Percentiles rank a stretch among this genome's conserved stretches.
These are phyloP conservation scores for Colletotrichum coccodes DNA, from an alignment of 2,329 filamentous ascomycete species.

Conservation along the genomic window DNA sequence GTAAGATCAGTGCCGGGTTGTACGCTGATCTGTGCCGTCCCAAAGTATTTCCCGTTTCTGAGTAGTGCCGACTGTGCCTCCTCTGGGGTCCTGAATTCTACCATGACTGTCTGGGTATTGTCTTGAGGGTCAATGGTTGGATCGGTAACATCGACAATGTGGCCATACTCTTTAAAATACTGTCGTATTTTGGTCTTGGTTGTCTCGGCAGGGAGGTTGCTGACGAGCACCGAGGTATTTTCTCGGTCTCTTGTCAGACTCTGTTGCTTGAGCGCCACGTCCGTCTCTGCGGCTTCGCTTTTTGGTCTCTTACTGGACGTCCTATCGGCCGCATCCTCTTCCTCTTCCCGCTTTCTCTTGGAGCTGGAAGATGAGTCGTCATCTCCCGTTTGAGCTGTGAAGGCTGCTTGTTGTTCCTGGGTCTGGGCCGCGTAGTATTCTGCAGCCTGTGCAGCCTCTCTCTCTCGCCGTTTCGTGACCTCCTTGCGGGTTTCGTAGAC, in stretches of 20 bases:
- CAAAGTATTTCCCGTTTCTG: constrained; percentile 82
- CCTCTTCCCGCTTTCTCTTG: constrained; percentile 81
- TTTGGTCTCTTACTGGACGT: constrained; percentile 74
- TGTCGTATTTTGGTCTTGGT: constrained; percentile 81
- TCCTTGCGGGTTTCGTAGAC: constrained; percentile 75
- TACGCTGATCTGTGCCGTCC: constrained; percentile 78
- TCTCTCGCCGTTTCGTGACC: constrained; percentile 71
- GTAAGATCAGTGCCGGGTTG: constrained; percentile 81
- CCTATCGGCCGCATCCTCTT: constrained; percentile 60
- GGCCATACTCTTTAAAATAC: constrained; percentile 92
- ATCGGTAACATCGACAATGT: constrained; percentile 81
- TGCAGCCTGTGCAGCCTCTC: constrained; percentile 70
- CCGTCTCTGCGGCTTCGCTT: constrained; percentile 48
- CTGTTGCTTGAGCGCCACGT: constrained; percentile 45
- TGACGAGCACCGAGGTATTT: constrained; percentile 85
- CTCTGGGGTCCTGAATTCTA: constrained; percentile 86
- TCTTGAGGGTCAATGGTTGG: constrained; percentile 55
- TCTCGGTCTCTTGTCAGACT: constrained; percentile 84
- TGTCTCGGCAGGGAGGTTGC: constrained; percentile 76
- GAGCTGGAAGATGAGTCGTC: constrained; percentile 51
- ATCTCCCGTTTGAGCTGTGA: constrained; percentile 37
- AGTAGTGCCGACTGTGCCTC: constrained; percentile 85
- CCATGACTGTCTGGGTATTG: constrained; percentile 72
- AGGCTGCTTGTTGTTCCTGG: constrained; percentile 43
- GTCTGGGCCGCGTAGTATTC: constrained; percentile 58